Conservation (phyloP, 768 basidiomycete species). For the Mycena epipterygia region DNA sequence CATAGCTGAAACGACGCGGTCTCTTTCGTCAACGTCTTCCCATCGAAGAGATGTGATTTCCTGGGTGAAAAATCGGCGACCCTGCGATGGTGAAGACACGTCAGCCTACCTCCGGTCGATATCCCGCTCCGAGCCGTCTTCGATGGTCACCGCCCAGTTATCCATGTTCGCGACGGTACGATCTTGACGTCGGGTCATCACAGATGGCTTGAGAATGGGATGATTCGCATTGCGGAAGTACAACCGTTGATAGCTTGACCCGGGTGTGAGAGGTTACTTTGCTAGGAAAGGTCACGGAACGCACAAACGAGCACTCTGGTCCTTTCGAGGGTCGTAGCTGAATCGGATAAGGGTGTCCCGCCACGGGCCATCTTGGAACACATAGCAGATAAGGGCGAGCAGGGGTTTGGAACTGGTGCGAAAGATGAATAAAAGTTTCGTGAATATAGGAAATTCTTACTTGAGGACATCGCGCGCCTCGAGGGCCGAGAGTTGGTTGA, state of each 20-base stretch:
- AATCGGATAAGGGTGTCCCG: conserved; percentile 89
- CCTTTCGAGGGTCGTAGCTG: conserved; percentile 90
- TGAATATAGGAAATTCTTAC: conserved; percentile 56
- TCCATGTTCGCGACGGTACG: conserved; percentile 58
- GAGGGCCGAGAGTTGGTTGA: conserved; percentile 80
- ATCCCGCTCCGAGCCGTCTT: conserved; percentile 48
- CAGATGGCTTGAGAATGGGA: conserved; percentile 81
- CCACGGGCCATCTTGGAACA: conserved; percentile 96
- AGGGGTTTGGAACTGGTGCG: conserved; percentile 79
- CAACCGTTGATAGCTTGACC: conserved; percentile 88
- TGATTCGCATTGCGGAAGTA: conserved; percentile 93
- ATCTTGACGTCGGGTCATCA: conserved; percentile 77
- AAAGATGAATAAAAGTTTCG: conserved; percentile 6
- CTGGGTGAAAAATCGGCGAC: conserved; percentile 45
- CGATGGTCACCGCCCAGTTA: conserved; percentile 55
- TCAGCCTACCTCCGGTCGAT: conserved; percentile 58
- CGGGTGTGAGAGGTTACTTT: conserved; percentile 5
- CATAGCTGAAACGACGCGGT: conserved; percentile 95
- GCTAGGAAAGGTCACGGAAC: conserved; percentile 43
- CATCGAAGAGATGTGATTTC: conserved; percentile 91
- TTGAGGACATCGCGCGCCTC: conserved; percentile 83
- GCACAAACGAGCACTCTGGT: conserved; percentile 82
- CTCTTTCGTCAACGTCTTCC: conserved; percentile 81
- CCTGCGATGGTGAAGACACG: conserved; percentile 10
- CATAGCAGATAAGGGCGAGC: conserved; percentile 86